Evolutionary conservation across 345 rosid genomes (phyloP).

Genomic region (Populus euphratica): DNA sequence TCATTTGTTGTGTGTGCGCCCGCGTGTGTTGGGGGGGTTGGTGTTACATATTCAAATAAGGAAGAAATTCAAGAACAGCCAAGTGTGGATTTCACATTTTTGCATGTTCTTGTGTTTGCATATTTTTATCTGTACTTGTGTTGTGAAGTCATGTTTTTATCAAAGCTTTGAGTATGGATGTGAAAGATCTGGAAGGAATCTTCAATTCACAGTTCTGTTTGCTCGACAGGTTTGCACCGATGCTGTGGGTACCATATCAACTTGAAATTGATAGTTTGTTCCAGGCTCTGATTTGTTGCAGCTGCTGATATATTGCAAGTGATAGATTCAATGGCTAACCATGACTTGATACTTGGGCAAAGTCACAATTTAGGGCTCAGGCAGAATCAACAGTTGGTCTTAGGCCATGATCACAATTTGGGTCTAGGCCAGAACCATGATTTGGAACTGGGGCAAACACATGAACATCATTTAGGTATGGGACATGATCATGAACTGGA

Average conservation of each 20-base stretch:
- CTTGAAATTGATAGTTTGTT: constrained; percentile 2
- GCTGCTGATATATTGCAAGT: background rate
- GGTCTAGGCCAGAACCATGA: constrained; percentile 63
- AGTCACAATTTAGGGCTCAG: constrained; percentile 52
- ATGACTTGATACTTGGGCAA: constrained; percentile 75
- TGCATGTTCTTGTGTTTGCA: background rate
- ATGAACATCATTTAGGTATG: constrained; percentile 58
- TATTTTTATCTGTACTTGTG: background rate
- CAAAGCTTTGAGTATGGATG: background rate
- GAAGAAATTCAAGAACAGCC: background rate
- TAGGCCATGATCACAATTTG: constrained; percentile 59
- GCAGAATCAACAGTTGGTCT: constrained; percentile 65
- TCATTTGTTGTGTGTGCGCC: background rate
- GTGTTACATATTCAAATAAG: background rate
- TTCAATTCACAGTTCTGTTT: background rate
- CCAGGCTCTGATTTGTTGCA: background rate
- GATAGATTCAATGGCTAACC: constrained; percentile 56
- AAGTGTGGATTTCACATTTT: background rate
- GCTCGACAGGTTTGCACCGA: constrained; percentile 8
- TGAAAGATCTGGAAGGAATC: background rate
- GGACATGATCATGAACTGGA: constrained; percentile 63
- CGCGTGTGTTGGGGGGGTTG: too few species aligned
- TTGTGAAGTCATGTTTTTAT: background rate
- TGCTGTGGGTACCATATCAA: background rate
- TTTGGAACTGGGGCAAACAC: constrained; percentile 58